phyloP scores from a whole-genome alignment of 2,329 filamentous ascomycete species.

The Aspergillus felis region DNA sequence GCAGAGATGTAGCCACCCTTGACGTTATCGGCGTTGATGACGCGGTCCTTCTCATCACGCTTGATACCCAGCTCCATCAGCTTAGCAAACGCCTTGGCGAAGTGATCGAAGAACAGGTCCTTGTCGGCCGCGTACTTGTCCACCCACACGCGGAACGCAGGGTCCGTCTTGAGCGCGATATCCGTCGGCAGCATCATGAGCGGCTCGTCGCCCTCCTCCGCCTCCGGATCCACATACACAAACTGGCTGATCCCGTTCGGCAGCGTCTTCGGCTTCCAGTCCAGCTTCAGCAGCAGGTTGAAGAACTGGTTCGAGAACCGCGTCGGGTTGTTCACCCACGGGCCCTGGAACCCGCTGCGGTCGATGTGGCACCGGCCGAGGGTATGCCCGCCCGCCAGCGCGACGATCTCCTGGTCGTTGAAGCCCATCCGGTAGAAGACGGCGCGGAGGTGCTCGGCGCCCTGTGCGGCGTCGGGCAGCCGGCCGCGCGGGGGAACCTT shows the following conservation, averaged over 20 bases:
- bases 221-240: slow-evolving; percentile 56
- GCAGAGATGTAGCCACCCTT: slow-evolving; percentile 55
- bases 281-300: slow-evolving; percentile 48
- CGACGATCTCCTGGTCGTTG: slow-evolving; percentile 58
- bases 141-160: slow-evolving; percentile 53
- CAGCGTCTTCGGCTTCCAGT: slow-evolving; percentile 54
- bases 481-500: slow-evolving; percentile 57
- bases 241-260: slow-evolving; percentile 55
- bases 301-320: slow-evolving; percentile 58
- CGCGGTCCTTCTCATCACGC: slow-evolving; percentile 50
- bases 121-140: slow-evolving; percentile 58
- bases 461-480: slow-evolving; percentile 53
- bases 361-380: slow-evolving; percentile 54
- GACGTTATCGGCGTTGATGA: slow-evolving; percentile 56
- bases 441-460: slow-evolving; percentile 51
- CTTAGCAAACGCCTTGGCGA: slow-evolving; percentile 56
- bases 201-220: slow-evolving; percentile 46
- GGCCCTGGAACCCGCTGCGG: slow-evolving; percentile 54
- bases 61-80: slow-evolving; percentile 58
- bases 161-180: slow-evolving; percentile 55
- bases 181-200: slow-evolving; percentile 67
- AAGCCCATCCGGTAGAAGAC: slow-evolving; percentile 61
- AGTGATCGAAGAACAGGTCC: slow-evolving; percentile 59
- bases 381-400: slow-evolving; percentile 54
- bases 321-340: slow-evolving; percentile 59